Base-by-base conservation (phyloP, 805 yeast genomes). In the Cyberlindnera mrakii region DNA sequence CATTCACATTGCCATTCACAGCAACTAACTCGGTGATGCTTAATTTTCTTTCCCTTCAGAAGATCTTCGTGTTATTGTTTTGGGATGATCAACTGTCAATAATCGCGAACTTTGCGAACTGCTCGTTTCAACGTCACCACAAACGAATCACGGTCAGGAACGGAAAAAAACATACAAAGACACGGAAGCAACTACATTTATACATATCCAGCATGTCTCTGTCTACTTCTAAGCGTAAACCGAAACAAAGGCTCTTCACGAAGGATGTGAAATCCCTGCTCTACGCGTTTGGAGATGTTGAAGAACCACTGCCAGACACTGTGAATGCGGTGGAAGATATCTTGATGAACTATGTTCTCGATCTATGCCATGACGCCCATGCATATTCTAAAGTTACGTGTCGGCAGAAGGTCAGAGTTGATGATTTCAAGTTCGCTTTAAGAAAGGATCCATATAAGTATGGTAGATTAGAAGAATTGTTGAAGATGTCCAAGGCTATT, bases 231-330 rank as follows among this genome's bases (percentile, higher is more conserved):
- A 55, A 53, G 38, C 44, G 52, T 9, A 57, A 73, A 32, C 70
- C 68, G 54, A 64, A 65, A 53, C 59, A 72, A 1, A 68, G 68
- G 48, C 53, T 71, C 13, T 75, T 75, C 53, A 59, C 75, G 5
- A 70, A 67, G 35, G 80, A 77, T 47, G 65, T 81, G 29, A 74
- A 76, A 49, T 71, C 84, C 0, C 59, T 84, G 39, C 60, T 84
- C 43, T 84, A 77, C 50, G 89, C 89, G 0, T 82, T 74, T 58
- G 91, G 91, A 1, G 91, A 84, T 54, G 81, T 75, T 2, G 63
- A 75, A n/a, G 71, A 78, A 36, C 91, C 91, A 1, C 67, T 77
- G 35, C 71, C 75, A 11, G 86, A 82, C 44, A 79, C 86, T 0
- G 77, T 80, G 1, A 78, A 79, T 30, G 75, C 77, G 4, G 56